Evolutionary conservation across 768 basidiomycete genomes (phyloP).

Genomic region (Mrakia blollopis): DNA sequence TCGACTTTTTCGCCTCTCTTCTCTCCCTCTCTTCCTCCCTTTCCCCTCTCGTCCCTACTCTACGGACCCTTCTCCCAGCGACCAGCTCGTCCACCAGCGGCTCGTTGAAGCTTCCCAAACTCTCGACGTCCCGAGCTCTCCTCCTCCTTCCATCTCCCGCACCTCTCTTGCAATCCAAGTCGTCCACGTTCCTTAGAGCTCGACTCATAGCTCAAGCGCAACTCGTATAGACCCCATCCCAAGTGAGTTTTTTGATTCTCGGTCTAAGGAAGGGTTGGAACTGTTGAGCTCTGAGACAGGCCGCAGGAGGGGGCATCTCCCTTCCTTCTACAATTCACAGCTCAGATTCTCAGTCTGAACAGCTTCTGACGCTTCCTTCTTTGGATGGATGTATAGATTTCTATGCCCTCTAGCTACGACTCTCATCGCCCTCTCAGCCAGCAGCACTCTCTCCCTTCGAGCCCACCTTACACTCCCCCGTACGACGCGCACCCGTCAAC

Average conservation of each 20-base stretch:
- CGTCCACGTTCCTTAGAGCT: not conserved
- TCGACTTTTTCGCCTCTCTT: too few relatives aligned
- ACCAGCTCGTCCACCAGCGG: too few relatives aligned
- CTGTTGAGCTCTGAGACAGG: too few relatives aligned
- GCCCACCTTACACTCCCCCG: conserved; percentile 10
- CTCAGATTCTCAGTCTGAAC: not conserved
- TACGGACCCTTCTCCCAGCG: too few relatives aligned
- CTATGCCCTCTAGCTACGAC: not conserved
- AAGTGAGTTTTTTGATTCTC: too few relatives aligned
- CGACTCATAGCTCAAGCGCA: too few relatives aligned
- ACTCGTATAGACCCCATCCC: too few relatives aligned
- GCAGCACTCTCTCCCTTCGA: not conserved
- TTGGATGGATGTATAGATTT: not conserved
- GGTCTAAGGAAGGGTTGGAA: too few relatives aligned
- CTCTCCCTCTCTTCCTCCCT: too few relatives aligned
- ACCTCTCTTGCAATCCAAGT: not conserved
- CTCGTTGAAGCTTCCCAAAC: too few relatives aligned
- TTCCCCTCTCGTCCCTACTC: too few relatives aligned
- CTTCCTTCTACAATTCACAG: not conserved
- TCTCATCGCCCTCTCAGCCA: not conserved
- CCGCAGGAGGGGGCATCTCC: too few relatives aligned
- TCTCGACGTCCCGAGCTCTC: not conserved
- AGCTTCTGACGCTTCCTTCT: not conserved
- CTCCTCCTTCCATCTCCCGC: not conserved
- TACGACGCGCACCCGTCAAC: not conserved